Conservation (phyloP, 805 yeast species). For the Kodamaea fukazawae region DNA sequence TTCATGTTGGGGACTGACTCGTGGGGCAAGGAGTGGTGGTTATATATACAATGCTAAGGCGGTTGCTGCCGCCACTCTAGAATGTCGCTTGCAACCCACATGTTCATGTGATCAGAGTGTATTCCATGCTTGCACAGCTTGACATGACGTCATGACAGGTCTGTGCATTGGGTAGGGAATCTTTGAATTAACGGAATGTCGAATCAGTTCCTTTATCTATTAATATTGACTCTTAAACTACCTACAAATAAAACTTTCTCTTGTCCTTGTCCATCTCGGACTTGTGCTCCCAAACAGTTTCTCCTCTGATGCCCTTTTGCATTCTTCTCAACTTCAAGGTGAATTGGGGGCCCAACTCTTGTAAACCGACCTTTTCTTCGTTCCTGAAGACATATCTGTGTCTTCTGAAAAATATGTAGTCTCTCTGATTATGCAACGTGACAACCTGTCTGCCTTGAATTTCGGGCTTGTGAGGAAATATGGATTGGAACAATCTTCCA, state of each 20-base stretch:
- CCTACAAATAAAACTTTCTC: slow-evolving; percentile 78
- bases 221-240: background rate
- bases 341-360: slow-evolving; percentile 96
- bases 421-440: slow-evolving; percentile 94
- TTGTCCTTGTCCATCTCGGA: slow-evolving; percentile 96
- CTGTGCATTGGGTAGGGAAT: no score
- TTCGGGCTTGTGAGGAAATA: slow-evolving; percentile 92
- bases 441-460: slow-evolving; percentile 94
- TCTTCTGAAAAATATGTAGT: slow-evolving; percentile 90
- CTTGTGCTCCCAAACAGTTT: slow-evolving; percentile 93
- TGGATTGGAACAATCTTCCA: slow-evolving; percentile 85
- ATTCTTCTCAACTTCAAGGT: slow-evolving; percentile 84
- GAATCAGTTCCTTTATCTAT: background rate
- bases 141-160: no score
- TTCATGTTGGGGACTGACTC: no score
- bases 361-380: slow-evolving; percentile 91
- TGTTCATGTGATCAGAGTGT: no score
- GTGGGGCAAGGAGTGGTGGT: no score
- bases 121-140: no score
- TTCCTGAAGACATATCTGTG: slow-evolving; percentile 88
- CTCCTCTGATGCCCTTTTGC: slow-evolving; percentile 89
- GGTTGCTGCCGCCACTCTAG: no score
- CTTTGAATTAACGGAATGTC: no score
- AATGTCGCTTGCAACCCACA: no score
- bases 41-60: no score